Evolutionary conservation across 2,329 filamentous ascomycete species (phyloP).

Genomic region (Colletotrichum karsti): DNA sequence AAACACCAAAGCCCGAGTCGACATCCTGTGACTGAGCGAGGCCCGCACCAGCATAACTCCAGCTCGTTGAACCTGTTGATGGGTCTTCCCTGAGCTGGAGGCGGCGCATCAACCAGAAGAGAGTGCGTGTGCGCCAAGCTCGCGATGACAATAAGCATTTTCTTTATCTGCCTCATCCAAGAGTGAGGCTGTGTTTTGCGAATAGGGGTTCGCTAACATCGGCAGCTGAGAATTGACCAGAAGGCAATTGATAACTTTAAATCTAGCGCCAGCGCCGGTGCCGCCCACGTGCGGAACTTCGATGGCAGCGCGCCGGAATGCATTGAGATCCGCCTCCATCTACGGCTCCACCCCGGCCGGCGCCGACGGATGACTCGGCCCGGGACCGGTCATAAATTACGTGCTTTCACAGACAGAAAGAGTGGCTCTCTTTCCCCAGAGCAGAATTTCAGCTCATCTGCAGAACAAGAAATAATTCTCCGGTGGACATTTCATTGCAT

Average conservation of each 20-base stretch:
- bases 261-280: background rate
- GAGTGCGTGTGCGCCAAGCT: background rate
- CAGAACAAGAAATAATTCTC: background rate
- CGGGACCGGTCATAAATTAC: background rate
- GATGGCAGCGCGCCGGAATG: background rate
- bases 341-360: background rate
- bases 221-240: background rate
- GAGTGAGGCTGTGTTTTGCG: constrained; percentile 3
- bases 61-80: background rate
- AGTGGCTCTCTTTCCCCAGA: background rate
- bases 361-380: constrained; percentile 14
- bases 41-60: background rate
- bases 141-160: background rate
- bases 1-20: constrained; percentile 22
- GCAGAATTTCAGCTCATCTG: background rate
- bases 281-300: background rate
- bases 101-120: constrained; percentile 6
- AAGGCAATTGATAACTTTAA: constrained; percentile 15
- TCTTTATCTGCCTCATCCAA: background rate
- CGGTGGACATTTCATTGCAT: background rate
- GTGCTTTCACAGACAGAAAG: background rate
- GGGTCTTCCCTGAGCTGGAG: background rate
- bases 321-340: constrained; percentile 14
- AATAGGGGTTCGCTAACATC: background rate
- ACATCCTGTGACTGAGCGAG: background rate